Base-by-base conservation (phyloP, 2,329 filamentous ascomycete genomes). In the Colletotrichum falcatum region DNA sequence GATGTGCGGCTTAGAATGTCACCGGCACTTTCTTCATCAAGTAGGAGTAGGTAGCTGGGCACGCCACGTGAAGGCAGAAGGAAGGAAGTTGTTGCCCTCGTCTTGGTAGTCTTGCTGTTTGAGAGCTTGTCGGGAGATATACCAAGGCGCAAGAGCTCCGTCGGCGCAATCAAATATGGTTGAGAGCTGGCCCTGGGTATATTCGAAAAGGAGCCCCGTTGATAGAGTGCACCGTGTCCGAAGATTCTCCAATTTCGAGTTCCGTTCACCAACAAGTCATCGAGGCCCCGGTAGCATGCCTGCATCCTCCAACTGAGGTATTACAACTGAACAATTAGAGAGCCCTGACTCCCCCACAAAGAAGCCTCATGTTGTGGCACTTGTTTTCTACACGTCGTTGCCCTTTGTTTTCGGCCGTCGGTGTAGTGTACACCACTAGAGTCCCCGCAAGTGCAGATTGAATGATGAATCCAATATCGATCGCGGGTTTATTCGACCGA, bases 401-500 rank as follows among this genome's bases (percentile, higher is more conserved):
- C 26, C 33, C 16, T 46, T 51, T n/a, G 23, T 39, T 12, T 6
- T 28, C 12, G 44, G 14, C 30, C n/a, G 23, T 49, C 7, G 44
- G 26, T 26, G 12, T 20, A 20, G 16, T 42, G 4, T 49, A 48
- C 6, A n/a, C 3, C 44, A 61, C 20, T 8, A n/a, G 7, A 26
- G 23, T 5, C 28, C 9, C 5, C 44, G 7, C 9, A 61, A 20
- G 60, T 46, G 23, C 35, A 12, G 20, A 58, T 42, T 33, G 2
- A n/a, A 35, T 58, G 28, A 33, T 44, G 35, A 61, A 35, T 62
- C 18, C 64, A 30, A 67, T 60, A 58, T 39, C 53, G 53, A 71
- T 68, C 48, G 55, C 66, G 30, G 44, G 39, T 39, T 7, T 30
- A 18, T 53, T 48, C 59, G 68, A 67, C 51, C 59, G 68, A 67